These are phyloP conservation scores for Ziziphus jujuba DNA, from an alignment of 306 rosid species.

Conservation along the genomic window DNA sequence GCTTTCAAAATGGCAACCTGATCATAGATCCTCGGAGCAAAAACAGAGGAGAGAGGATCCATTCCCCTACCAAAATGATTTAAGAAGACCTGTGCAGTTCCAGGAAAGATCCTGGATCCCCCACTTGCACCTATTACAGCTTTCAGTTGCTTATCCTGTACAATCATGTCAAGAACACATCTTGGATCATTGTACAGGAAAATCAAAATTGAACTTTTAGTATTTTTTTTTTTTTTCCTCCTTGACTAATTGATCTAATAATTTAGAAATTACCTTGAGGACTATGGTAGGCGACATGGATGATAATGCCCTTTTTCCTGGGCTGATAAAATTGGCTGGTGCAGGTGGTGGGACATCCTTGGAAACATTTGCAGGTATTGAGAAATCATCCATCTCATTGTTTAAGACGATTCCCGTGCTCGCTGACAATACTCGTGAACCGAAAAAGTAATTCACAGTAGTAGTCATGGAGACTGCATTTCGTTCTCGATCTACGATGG, in stretches of 20 bases:
- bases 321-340: constrained; percentile 68
- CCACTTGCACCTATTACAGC: constrained; percentile 89
- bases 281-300: constrained; percentile 84
- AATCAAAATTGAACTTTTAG: too few species aligned
- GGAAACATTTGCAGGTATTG: constrained; percentile 54
- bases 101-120: constrained; percentile 62
- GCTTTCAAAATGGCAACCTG: constrained; percentile 38
- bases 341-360: constrained; percentile 58
- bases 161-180: constrained; percentile 1
- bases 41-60: constrained; percentile 68
- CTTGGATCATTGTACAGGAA: background rate
- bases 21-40: constrained; percentile 79
- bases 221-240: too few species aligned
- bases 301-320: constrained; percentile 81
- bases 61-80: constrained; percentile 75
- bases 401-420: constrained; percentile 83
- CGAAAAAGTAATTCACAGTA: constrained; percentile 69
- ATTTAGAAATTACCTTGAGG: constrained; percentile 49
- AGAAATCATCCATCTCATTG: constrained; percentile 92
- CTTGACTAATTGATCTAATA: background rate
- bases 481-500: constrained; percentile 50
- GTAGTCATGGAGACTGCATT: constrained; percentile 80
- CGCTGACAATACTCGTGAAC: constrained; percentile 58
- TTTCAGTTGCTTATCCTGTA: constrained; percentile 59
- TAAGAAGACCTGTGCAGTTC: constrained; percentile 63